Conservation (phyloP, 2,329 filamentous ascomycete species). For the Bipolaris gigantea region DNA sequence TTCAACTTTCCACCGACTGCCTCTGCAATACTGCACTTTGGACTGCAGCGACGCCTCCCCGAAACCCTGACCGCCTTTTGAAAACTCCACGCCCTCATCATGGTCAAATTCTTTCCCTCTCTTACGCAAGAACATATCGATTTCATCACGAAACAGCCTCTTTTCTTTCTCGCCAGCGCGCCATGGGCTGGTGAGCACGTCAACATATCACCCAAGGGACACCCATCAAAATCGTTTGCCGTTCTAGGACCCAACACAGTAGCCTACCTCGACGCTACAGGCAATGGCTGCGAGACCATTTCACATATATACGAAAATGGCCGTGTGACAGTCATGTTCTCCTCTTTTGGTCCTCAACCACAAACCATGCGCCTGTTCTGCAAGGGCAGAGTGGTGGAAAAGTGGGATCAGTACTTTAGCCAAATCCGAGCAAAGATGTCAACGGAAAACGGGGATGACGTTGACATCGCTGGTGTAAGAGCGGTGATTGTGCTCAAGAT, state of each 20-base stretch:
- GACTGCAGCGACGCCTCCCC: not conserved
- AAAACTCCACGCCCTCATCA: conserved; percentile 34
- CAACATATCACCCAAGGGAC: conserved; percentile 77
- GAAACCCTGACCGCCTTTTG: conserved; percentile 7
- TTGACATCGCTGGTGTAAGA: conserved; percentile 40
- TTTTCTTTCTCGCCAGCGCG: conserved; percentile 77
- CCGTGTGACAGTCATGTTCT: conserved; percentile 74
- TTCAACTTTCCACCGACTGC: not conserved
- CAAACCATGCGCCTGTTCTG: conserved; percentile 69
- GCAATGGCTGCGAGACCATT: conserved; percentile 76
- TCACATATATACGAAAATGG: conserved; percentile 76
- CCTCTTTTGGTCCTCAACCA: conserved; percentile 62
- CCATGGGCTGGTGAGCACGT: conserved; percentile 69
- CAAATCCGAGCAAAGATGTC: conserved; percentile 49
- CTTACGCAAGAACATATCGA: conserved; percentile 59
- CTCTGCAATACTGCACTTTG: not conserved
- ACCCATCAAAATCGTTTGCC: conserved; percentile 63
- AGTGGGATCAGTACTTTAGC: conserved; percentile 51
- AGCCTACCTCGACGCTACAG: conserved; percentile 74
- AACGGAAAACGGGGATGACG: conserved; percentile 28
- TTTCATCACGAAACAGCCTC: conserved; percentile 68
- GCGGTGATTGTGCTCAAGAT: conserved; percentile 65
- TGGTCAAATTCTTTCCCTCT: conserved; percentile 62
- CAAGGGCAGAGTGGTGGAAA: conserved; percentile 61
- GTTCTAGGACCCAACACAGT: conserved; percentile 61